These are phyloP conservation scores for Aureobasidium sp. DNA, from an alignment of 2,329 filamentous ascomycete genomes.

Conservation along the genomic window DNA sequence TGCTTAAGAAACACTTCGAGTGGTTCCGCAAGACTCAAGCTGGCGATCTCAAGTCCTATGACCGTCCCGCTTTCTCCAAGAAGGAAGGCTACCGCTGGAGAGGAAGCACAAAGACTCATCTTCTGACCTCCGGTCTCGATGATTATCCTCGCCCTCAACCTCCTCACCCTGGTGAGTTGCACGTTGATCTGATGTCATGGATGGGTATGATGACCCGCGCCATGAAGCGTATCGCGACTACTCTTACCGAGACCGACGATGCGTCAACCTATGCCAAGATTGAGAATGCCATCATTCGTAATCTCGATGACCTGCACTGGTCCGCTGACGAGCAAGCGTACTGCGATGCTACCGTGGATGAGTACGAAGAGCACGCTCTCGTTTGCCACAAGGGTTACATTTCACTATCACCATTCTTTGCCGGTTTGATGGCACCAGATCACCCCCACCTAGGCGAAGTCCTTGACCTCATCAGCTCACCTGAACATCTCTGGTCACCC, in stretches of 20 bases:
- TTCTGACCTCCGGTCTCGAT: conserved; percentile 87
- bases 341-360: conserved; percentile 92
- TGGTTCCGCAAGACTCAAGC: conserved; percentile 93
- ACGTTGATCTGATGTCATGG: conserved; percentile 92
- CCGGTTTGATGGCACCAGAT: conserved; percentile 67
- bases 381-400: conserved; percentile 98
- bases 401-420: conserved; percentile 84
- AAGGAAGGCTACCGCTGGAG: conserved; percentile 95
- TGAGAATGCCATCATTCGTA: conserved; percentile 68
- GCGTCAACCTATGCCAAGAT: conserved; percentile 62
- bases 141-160: conserved; percentile 93
- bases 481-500: conserved; percentile 81
- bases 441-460: conserved; percentile 66
- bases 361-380: conserved; percentile 80
- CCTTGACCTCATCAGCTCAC: conserved; percentile 69
- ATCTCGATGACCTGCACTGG: conserved; percentile 93
- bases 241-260: conserved; percentile 70
- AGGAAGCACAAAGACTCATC: conserved; percentile 76
- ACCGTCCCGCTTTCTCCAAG: conserved; percentile 77
- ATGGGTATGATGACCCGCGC: conserved; percentile 91
- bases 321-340: conserved; percentile 70
- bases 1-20: conserved; percentile 79
- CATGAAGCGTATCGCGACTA: conserved; percentile 69
- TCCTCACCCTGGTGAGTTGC: conserved; percentile 89
- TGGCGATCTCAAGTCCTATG: conserved; percentile 85